Conservation (phyloP, 1,284 basidiomycete genomes). For the Apiotrichum mycotoxinovorans region DNA sequence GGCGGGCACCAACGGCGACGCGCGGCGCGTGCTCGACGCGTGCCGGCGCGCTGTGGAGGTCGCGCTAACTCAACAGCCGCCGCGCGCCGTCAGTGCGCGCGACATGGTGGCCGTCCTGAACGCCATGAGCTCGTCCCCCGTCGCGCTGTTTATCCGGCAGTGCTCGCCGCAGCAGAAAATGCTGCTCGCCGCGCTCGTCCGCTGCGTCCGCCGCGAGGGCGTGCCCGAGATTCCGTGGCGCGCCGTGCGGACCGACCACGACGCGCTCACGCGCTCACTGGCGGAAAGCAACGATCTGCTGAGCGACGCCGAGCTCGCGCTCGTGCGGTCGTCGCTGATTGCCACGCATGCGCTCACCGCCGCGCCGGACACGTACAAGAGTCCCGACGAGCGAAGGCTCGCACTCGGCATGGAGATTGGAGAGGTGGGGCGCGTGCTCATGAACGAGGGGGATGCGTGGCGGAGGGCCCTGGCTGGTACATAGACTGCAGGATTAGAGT, state of each 20-base stretch:
- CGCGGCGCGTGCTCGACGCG: conserved; percentile 86
- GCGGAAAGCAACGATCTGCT: conserved; percentile 40
- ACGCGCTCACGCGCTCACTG: conserved; percentile 42
- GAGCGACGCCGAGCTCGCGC: conserved; percentile 38
- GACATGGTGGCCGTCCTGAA: conserved; percentile 80
- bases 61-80: conserved; percentile 45
- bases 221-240: conserved; percentile 81
- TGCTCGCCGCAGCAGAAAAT: conserved; percentile 82
- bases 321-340: conserved; percentile 39
- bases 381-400: conserved; percentile 42
- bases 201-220: conserved; percentile 77
- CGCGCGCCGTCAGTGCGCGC: conserved; percentile 60
- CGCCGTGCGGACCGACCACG: conserved; percentile 53
- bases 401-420: conserved; percentile 50
- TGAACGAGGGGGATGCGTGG: conserved; percentile 50
- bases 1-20: conserved; percentile 90
- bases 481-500: neutral
- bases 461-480: conserved; percentile 43
- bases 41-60: conserved; percentile 83
- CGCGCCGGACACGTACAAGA: conserved; percentile 32
- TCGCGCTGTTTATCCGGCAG: conserved; percentile 71
- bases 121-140: conserved; percentile 87
- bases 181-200: conserved; percentile 81
- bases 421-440: conserved; percentile 49
- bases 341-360: conserved; percentile 44